phyloP scores from a whole-genome alignment of 2,329 filamentous ascomycete genomes.

The Amesomyces nigricolor region DNA sequence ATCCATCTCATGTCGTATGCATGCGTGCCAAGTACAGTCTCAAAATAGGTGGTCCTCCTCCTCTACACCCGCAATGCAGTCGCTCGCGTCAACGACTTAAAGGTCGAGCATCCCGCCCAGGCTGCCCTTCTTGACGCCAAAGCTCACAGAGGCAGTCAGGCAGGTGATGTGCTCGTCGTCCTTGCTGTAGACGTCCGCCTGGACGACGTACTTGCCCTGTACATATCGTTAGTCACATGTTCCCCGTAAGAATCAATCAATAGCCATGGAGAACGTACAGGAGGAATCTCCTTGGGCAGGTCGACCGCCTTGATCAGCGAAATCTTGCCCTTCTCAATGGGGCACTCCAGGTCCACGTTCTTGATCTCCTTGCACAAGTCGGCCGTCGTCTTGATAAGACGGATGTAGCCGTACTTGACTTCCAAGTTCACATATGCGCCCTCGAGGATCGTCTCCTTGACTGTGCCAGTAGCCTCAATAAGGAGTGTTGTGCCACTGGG shows the following conservation, averaged over 20 bases:
- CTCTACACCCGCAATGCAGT: neutral
- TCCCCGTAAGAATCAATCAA: neutral
- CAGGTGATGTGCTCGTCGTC: conserved; percentile 77
- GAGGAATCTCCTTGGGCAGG: conserved; percentile 80
- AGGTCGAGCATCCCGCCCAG: conserved; percentile 39
- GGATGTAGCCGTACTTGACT: conserved; percentile 94
- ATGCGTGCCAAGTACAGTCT: conserved; percentile 16
- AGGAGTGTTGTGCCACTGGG: conserved; percentile 67
- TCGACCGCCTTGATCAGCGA: conserved; percentile 74
- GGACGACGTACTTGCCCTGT: conserved; percentile 83
- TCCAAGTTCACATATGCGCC: conserved; percentile 76
- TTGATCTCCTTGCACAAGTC: conserved; percentile 85
- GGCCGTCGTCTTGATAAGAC: conserved; percentile 71
- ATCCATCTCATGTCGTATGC: neutral
- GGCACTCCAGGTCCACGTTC: conserved; percentile 86
- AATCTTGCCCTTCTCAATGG: conserved; percentile 72
- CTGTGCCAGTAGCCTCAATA: conserved; percentile 73
- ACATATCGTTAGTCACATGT: conserved; percentile 21
- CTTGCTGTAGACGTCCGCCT: conserved; percentile 74
- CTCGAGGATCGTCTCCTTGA: conserved; percentile 65
- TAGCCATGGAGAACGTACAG: conserved; percentile 52
- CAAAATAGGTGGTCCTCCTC: neutral
- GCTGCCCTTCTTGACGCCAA: conserved; percentile 38
- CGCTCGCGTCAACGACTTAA: conserved; percentile 6
- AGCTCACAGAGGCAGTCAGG: conserved; percentile 67